Evolutionary conservation across 352 stramenopile species (phyloP).

Genomic region (Phytophthora podocarpi): DNA sequence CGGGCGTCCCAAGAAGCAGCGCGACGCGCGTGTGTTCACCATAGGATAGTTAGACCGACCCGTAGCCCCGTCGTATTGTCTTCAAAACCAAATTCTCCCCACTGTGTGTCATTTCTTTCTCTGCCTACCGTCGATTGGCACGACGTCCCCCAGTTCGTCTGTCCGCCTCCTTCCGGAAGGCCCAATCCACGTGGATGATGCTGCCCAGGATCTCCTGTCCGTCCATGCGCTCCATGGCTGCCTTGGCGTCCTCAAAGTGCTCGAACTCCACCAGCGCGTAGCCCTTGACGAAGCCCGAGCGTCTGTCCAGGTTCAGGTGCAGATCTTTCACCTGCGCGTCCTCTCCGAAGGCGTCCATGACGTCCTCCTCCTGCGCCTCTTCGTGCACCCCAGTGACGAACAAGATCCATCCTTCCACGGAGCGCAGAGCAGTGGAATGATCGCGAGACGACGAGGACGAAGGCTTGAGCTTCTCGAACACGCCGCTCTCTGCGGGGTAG

Average conservation of each 20-base stretch:
- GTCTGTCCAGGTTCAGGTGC: constrained; percentile 95
- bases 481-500: constrained; percentile 71
- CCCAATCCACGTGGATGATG: constrained; percentile 93
- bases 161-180: constrained; percentile 79
- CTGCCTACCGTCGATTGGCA: constrained; percentile 53
- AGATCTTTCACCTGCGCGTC: constrained; percentile 96
- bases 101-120: no score
- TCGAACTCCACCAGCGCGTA: constrained; percentile 96
- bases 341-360: constrained; percentile 95
- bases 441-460: constrained; percentile 17
- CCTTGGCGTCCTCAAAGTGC: constrained; percentile 90
- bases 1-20: constrained; percentile 74
- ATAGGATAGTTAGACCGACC: constrained; percentile 46
- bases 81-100: no score
- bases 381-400: constrained; percentile 96
- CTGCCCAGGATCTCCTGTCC: constrained; percentile 90
- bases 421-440: constrained; percentile 69
- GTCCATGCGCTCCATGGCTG: constrained; percentile 93
- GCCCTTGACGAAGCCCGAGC: constrained; percentile 96
- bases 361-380: constrained; percentile 96
- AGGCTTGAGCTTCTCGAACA: constrained; percentile 80
- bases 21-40: constrained; percentile 76
- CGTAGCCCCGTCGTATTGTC: no score
- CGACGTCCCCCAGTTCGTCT: constrained; percentile 43
- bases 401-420: constrained; percentile 96